These are phyloP conservation scores for Capsella rubella DNA, from an alignment of 441 rosid genomes.

Conservation along the genomic window DNA sequence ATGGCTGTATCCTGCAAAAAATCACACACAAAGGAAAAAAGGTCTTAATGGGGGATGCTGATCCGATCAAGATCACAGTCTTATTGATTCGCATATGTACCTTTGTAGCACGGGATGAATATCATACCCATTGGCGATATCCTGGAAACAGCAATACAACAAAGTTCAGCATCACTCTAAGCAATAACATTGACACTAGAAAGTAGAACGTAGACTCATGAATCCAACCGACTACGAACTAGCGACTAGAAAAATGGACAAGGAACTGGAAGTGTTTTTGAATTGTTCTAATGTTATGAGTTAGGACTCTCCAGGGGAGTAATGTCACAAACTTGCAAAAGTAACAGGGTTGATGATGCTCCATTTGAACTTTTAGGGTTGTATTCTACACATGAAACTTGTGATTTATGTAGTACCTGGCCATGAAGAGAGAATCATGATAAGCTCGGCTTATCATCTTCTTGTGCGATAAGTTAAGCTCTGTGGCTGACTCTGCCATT, in stretches of 20 bases:
- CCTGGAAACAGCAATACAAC: slow-evolving; percentile 54
- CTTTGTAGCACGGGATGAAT: slow-evolving; percentile 96
- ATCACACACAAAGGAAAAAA: slow-evolving; percentile 3
- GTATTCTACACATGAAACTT: slow-evolving; percentile 3
- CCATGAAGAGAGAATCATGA: slow-evolving; percentile 95
- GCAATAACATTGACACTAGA: not conserved
- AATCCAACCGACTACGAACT: not conserved
- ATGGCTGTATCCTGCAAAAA: slow-evolving; percentile 84
- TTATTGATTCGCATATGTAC: slow-evolving; percentile 43
- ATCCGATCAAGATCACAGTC: not conserved
- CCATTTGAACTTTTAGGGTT: not conserved
- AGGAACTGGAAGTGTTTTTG: not conserved
- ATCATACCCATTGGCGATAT: slow-evolving; percentile 96
- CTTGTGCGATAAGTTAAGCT: slow-evolving; percentile 73
- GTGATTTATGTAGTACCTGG: slow-evolving; percentile 59
- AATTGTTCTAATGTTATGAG: not conserved
- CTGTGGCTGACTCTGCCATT: slow-evolving; percentile 70
- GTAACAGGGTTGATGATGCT: not conserved
- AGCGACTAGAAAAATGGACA: not conserved
- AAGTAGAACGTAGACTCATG: slow-evolving; percentile 9
- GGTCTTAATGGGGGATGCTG: not conserved
- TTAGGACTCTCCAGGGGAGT: not conserved
- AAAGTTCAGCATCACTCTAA: slow-evolving; percentile 21
- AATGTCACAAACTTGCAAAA: not conserved
- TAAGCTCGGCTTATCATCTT: slow-evolving; percentile 95